phyloP scores from a whole-genome alignment of 2,329 filamentous ascomycete species.

The Neonectria coccinea region DNA sequence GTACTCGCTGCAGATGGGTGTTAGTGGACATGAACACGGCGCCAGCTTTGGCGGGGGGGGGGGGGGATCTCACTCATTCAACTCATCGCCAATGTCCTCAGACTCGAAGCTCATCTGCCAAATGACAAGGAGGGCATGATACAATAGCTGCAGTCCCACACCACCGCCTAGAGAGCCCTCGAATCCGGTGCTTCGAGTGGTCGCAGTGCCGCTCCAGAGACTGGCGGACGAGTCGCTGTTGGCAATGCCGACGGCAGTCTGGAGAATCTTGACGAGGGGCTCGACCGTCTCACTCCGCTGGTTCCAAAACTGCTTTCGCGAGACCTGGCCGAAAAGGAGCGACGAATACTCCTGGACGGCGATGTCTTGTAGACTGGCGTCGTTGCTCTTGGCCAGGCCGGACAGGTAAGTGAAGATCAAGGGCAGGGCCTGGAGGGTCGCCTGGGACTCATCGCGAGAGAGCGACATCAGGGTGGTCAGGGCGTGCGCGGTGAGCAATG shows the following conservation, averaged over 20 bases:
- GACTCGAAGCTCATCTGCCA: constrained; percentile 99
- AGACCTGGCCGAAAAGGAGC: constrained; percentile 78
- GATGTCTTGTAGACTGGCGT: constrained; percentile 94
- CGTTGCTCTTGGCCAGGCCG: constrained; percentile 83
- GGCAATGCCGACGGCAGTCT: constrained; percentile 78
- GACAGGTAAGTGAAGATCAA: constrained; percentile 89
- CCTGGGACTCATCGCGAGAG: constrained; percentile 70
- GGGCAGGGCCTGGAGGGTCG: constrained; percentile 82
- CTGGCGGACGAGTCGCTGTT: constrained; percentile 73
- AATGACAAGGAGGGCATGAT: constrained; percentile 91
- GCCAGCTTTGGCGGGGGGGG: background rate
- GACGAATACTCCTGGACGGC: constrained; percentile 92
- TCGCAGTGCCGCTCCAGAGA: constrained; percentile 69
- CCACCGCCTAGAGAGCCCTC: constrained; percentile 78
- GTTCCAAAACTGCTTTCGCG: constrained; percentile 89
- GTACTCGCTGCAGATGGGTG: constrained; percentile 75
- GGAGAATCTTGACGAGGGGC: constrained; percentile 85
- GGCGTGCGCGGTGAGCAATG: constrained; percentile 89
- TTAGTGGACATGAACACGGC: constrained; percentile 29
- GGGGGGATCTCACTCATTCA: constrained; percentile 79
- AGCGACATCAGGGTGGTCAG: constrained; percentile 82
- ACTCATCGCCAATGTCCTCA: constrained; percentile 75
- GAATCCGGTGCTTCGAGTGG: constrained; percentile 69
- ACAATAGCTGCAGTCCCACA: constrained; percentile 91
- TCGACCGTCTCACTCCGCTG: constrained; percentile 86